Percentiles rank a stretch among this genome's conserved stretches.
Conservation (phyloP, 768 basidiomycete species). For the Boletus tomentosulus region DNA sequence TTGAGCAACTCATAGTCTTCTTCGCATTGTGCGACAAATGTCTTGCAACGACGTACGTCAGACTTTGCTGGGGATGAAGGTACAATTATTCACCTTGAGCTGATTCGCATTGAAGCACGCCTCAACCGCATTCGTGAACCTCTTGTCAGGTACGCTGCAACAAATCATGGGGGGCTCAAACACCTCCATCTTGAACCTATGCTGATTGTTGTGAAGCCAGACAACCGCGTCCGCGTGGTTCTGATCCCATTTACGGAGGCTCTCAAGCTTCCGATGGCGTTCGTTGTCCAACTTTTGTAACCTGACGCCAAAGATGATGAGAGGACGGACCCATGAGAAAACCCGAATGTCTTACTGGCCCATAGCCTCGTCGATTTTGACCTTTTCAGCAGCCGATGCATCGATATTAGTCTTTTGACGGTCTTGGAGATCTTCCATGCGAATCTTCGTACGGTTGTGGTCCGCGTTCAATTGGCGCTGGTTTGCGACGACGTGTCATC, state of each 20-base stretch:
- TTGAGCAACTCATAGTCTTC: slow-evolving; percentile 79
- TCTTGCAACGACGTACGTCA: slow-evolving; percentile 40
- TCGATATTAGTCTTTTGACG: slow-evolving; percentile 35
- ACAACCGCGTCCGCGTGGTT: slow-evolving; percentile 61
- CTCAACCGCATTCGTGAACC: slow-evolving; percentile 69
- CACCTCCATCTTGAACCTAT: slow-evolving; percentile 74
- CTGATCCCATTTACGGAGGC: slow-evolving; percentile 48
- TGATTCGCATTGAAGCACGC: slow-evolving; percentile 56
- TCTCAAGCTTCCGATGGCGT: slow-evolving; percentile 54
- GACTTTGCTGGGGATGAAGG: neutral
- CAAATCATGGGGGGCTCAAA: slow-evolving; percentile 81
- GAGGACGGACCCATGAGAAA: neutral
- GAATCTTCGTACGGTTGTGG: slow-evolving; percentile 16
- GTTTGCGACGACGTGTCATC: neutral
- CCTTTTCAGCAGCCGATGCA: slow-evolving; percentile 31
- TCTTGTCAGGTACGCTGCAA: slow-evolving; percentile 60
- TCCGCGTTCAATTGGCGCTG: slow-evolving; percentile 31
- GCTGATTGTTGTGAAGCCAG: slow-evolving; percentile 68
- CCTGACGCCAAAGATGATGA: slow-evolving; percentile 33
- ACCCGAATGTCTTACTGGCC: slow-evolving; percentile 17
- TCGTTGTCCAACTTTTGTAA: slow-evolving; percentile 51
- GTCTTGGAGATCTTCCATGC: slow-evolving; percentile 36
- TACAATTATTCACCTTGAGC: slow-evolving; percentile 50
- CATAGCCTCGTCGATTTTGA: slow-evolving; percentile 30
- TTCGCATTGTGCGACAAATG: slow-evolving; percentile 78